A percentile compares a stretch with the other conserved stretches of the same genome.
phyloP scores from a whole-genome alignment of 83 land plant species.

The Picea mariana region DNA sequence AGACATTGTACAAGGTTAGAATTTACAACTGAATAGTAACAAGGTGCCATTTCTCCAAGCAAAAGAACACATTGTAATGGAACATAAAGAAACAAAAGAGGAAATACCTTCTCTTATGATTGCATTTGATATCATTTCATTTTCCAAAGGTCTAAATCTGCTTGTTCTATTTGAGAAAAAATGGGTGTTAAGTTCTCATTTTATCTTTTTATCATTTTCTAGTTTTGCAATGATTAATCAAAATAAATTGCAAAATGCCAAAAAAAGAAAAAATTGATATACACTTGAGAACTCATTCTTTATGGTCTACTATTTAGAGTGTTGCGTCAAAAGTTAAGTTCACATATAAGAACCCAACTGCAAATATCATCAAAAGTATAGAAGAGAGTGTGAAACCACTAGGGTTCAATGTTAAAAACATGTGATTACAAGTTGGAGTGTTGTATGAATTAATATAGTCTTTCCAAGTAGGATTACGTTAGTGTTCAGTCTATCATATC shows the following conservation, averaged over 20 bases:
- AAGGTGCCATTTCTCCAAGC: too few species aligned
- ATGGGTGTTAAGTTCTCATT: slow-evolving; percentile 3
- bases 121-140: slow-evolving; percentile 34
- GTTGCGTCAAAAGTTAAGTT: not conserved
- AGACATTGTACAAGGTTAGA: too few species aligned
- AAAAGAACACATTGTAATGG: slow-evolving; percentile 21
- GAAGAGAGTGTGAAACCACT: slow-evolving; percentile 24
- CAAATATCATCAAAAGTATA: slow-evolving; percentile 23
- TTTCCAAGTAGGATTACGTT: too few species aligned
- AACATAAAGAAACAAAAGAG: slow-evolving; percentile 10
- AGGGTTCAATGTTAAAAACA: slow-evolving; percentile 21
- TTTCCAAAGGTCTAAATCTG: slow-evolving; percentile 3
- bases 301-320: not conserved
- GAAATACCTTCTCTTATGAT: slow-evolving; percentile 28
- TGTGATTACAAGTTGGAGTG: slow-evolving; percentile 19
- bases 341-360: slow-evolving; percentile 15
- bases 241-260: too few species aligned
- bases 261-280: too few species aligned
- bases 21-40: too few species aligned
- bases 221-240: not conserved
- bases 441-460: too few species aligned
- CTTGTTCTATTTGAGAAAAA: slow-evolving; percentile 38
- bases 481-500: too few species aligned
- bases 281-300: too few species aligned
- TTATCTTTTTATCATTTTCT: too few species aligned